Evolutionary conservation across 768 basidiomycete species (phyloP), one percentile per base, ranked within the genome.

Genomic region (Crepidotus variabilis): DNA sequence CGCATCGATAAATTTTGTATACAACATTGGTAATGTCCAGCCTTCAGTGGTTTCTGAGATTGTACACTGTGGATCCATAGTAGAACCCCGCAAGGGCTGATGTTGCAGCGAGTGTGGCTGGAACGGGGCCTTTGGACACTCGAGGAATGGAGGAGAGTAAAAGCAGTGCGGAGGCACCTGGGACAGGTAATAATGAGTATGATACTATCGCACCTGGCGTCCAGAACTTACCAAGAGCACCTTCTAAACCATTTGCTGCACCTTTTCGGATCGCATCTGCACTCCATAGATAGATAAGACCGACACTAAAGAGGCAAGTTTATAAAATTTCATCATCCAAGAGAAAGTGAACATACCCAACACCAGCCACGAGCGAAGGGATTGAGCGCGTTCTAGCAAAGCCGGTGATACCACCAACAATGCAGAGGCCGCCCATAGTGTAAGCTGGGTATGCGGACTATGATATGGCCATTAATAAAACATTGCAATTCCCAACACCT

Each of bases 381-480:
- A 93, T 75, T 32, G 90, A 93, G 21, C 86, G 81, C 57, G 86
- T 89, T 61, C 82, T 77, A 6, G 75, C 82, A 59, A 83, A 91
- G 28, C 89, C 92, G 45, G 85, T 83, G 43, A 89, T 56, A 21
- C 92, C 92, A 11, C 92, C 92, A 43, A 88, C 76, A 60, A 91
- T 74, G 69, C 90, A 92, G 59, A 93, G 74, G 54, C 72, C 79
- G 56, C 90, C 88, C 79, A 92, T 90, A 45, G 82, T 72, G 70
- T 85, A 87, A 50, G 90, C 87, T 64, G 91, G 90, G 72, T 88
- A 82, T 45, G 90, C 90, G 71, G 89, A 91, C 90, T 90, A 52
- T 21, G 24, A 28, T 28, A 8, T 3, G 28, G 28, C 8, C 4
- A 4, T 28, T 4, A 28, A 8, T 4, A 28, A 28, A 8, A 28